Percentiles rank a stretch among this genome's conserved stretches.
phyloP scores from a whole-genome alignment of 1,284 basidiomycete species.

The Polyporus tsugae region DNA sequence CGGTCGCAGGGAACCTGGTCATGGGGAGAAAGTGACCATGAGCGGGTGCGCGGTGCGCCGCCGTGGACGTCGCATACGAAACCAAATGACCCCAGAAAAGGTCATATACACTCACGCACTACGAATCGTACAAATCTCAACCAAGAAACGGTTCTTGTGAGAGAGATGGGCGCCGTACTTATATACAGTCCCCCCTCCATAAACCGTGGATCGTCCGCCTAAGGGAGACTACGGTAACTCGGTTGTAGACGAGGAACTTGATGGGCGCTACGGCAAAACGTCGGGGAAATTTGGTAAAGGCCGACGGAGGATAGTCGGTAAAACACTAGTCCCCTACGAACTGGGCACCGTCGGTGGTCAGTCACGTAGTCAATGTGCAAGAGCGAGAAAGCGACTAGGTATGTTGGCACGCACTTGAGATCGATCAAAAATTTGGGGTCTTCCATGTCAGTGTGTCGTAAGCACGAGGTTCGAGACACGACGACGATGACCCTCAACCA shows the following conservation, averaged over 20 bases:
- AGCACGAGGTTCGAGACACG: too few relatives aligned
- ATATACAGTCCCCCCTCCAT: neutral
- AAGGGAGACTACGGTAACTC: too few relatives aligned
- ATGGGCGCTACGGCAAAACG: neutral
- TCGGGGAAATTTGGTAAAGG: neutral
- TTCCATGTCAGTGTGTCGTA: too few relatives aligned
- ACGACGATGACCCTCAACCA: too few relatives aligned
- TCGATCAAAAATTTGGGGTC: too few relatives aligned
- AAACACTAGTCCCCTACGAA: neutral
- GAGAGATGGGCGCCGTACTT: neutral
- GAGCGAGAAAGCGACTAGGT: too few relatives aligned
- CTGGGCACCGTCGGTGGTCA: neutral
- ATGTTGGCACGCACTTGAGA: too few relatives aligned
- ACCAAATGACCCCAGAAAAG: neutral
- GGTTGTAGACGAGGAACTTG: neutral
- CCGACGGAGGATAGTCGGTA: neutral
- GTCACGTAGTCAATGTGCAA: neutral
- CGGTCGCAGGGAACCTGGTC: neutral
- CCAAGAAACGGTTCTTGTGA: neutral
- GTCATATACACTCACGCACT: neutral
- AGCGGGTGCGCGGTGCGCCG: neutral
- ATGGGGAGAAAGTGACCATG: neutral
- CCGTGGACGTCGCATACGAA: neutral
- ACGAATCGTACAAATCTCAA: neutral
- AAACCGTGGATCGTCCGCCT: too few relatives aligned